phyloP scores from a whole-genome alignment of 2,329 filamentous ascomycete genomes.

The Claviceps sp. region DNA sequence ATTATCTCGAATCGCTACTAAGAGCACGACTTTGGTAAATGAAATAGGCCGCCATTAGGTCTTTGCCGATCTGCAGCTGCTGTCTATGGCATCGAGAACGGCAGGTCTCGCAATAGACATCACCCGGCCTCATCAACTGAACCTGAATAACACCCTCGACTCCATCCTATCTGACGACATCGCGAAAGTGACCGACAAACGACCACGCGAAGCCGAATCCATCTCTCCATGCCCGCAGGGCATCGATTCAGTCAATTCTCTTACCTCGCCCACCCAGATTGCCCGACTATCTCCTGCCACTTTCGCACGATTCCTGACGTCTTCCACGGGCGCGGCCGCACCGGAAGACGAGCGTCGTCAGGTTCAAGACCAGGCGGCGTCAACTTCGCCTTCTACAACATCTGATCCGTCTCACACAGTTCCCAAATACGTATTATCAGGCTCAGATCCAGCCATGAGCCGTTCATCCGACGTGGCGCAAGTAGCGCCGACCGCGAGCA shows the following conservation, averaged over 20 bases:
- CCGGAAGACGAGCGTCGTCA: conserved; percentile 39
- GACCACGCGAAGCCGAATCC: conserved; percentile 34
- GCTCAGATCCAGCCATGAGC: conserved; percentile 38
- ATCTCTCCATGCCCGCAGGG: conserved; percentile 21
- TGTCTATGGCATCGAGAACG: conserved; percentile 40
- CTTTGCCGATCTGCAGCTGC: neutral
- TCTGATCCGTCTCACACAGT: conserved; percentile 42
- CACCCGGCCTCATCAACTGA: conserved; percentile 25
- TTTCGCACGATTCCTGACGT: conserved; percentile 29
- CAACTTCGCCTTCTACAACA: conserved; percentile 30
- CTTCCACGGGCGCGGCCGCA: conserved; percentile 40
- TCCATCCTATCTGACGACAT: conserved; percentile 26
- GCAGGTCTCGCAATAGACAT: conserved; percentile 39
- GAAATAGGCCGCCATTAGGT: conserved; percentile 2
- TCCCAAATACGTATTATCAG: conserved; percentile 40
- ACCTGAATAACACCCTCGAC: conserved; percentile 21
- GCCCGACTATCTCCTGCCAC: conserved; percentile 34
- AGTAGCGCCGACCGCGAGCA: conserved; percentile 28
- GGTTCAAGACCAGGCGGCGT: conserved; percentile 21
- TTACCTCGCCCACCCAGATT: conserved; percentile 40
- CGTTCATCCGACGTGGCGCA: conserved; percentile 40
- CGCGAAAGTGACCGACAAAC: conserved; percentile 26
- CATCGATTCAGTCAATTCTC: conserved; percentile 19
- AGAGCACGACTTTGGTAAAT: neutral
- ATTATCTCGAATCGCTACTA: conserved; percentile 4